Conservation (phyloP, 805 yeast genomes). For the Priceomyces carsonii region DNA sequence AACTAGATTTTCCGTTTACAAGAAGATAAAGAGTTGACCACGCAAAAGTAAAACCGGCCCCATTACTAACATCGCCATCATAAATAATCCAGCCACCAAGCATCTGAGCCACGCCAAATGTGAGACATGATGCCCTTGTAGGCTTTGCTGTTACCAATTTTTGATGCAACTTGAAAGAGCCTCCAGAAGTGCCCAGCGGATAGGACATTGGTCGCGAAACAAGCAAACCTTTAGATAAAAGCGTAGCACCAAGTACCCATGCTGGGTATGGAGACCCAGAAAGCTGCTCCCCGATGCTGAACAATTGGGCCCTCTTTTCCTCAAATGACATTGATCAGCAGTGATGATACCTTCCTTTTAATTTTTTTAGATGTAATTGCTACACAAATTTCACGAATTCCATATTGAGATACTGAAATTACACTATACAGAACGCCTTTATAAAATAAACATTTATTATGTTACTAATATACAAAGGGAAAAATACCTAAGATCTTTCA, state of each 20-base stretch:
- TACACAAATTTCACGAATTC: not conserved
- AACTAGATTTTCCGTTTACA: conserved; percentile 64
- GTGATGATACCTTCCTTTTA: conserved; percentile 1
- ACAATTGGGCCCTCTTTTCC: not conserved
- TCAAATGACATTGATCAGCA: conserved; percentile 1
- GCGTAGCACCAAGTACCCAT: conserved; percentile 15
- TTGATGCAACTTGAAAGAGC: conserved; percentile 17
- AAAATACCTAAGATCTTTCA: conserved; percentile 38
- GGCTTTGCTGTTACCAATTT: conserved; percentile 29
- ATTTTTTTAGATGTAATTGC: too few species aligned
- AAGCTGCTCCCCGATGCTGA: conserved; percentile 6
- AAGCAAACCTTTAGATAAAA: conserved; percentile 16
- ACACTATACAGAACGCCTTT: too few species aligned
- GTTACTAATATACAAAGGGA: conserved; percentile 11
- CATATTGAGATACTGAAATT: not conserved
- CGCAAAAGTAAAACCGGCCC: conserved; percentile 77
- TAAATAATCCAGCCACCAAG: conserved; percentile 72
- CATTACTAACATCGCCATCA: conserved; percentile 77
- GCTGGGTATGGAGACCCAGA: conserved; percentile 23
- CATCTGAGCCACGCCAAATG: conserved; percentile 63
- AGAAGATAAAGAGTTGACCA: conserved; percentile 78
- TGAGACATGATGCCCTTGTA: conserved; percentile 41
- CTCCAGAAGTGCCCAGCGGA: conserved; percentile 18
- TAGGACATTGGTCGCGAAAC: conserved; percentile 13
- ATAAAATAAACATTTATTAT: conserved; percentile 10